A percentile compares a stretch with the other conserved stretches of the same genome.
phyloP scores from a whole-genome alignment of 1,139 yeast genomes.

The Nadsonia commutata region DNA sequence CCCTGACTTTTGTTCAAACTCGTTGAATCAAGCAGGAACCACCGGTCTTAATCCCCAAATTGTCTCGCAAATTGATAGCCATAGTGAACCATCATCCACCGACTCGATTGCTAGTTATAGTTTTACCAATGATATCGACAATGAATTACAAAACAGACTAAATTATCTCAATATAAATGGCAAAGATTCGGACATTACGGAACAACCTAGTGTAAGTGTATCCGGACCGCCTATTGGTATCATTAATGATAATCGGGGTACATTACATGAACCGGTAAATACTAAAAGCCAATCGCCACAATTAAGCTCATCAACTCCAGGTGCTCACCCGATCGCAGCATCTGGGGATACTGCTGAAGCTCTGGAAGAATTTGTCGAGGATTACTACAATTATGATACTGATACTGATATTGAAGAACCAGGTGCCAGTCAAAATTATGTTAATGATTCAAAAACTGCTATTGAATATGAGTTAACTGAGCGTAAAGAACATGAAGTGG shows the following conservation, averaged over 20 bases:
- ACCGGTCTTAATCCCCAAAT: background rate
- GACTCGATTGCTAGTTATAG: too few species aligned
- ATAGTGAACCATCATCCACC: too few species aligned
- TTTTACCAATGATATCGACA: background rate
- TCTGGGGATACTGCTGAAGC: background rate
- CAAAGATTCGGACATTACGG: too few species aligned
- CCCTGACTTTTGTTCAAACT: constrained; percentile 9
- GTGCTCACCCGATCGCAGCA: too few species aligned
- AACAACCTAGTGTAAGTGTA: too few species aligned
- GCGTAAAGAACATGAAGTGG: background rate
- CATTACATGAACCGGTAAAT: too few species aligned
- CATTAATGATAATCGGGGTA: too few species aligned
- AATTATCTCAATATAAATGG: background rate
- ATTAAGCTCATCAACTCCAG: too few species aligned
- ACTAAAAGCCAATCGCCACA: too few species aligned
- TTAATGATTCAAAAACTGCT: background rate
- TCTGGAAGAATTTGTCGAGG: background rate
- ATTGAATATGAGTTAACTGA: background rate
- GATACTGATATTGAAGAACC: background rate
- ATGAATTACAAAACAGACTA: background rate
- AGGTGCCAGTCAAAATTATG: background rate
- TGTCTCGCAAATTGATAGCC: background rate
- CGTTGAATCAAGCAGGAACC: background rate
- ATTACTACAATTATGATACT: background rate
- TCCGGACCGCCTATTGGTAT: too few species aligned